phyloP scores from a whole-genome alignment of 306 rosid species.

The Prunus padus region DNA sequence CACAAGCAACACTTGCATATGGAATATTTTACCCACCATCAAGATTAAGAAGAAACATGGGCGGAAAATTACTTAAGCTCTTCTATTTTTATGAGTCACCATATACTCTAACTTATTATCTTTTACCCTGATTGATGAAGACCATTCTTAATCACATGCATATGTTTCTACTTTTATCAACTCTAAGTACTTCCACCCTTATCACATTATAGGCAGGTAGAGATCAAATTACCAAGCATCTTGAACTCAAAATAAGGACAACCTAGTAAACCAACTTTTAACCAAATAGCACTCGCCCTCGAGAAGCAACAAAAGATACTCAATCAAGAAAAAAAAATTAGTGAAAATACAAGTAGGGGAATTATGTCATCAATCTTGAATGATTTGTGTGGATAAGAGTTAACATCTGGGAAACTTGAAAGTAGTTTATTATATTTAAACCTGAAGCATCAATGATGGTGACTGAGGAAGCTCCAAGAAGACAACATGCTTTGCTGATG shows the following conservation, averaged over 20 bases:
- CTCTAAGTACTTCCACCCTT: not conserved
- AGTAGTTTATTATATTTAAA: conserved; percentile 29
- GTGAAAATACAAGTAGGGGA: not conserved
- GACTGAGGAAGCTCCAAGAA: conserved; percentile 89
- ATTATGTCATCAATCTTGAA: not conserved
- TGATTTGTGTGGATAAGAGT: not conserved
- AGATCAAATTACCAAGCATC: not conserved
- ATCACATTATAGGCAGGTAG: not conserved
- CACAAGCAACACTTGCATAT: too few species aligned
- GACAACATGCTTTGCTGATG: conserved; percentile 84
- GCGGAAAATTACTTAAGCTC: not conserved
- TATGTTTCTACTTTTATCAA: not conserved
- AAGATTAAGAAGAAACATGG: not conserved
- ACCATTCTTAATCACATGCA: not conserved
- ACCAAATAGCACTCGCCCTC: not conserved
- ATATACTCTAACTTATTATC: not conserved
- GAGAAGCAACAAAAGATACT: conserved; percentile 1
- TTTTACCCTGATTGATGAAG: not conserved
- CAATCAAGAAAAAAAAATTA: not conserved
- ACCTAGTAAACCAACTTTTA: not conserved
- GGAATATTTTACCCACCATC: too few species aligned
- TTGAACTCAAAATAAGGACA: not conserved
- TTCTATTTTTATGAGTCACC: not conserved
- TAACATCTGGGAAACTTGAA: conserved; percentile 5
- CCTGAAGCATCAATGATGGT: conserved; percentile 92